phyloP scores from a whole-genome alignment of 129 eudicot species.

The Smallanthus sonchifolius region DNA sequence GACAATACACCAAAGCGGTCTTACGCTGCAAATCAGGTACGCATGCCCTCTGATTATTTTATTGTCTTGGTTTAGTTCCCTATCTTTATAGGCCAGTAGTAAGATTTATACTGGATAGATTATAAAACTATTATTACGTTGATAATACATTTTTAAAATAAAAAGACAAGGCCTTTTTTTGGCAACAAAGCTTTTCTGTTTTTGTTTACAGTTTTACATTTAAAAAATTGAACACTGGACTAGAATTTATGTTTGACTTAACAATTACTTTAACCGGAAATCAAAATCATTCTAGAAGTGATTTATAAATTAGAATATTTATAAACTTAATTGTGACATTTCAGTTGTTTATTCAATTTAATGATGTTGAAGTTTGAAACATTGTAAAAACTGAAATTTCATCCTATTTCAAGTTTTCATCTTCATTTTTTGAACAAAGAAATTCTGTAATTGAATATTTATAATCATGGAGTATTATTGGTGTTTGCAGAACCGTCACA shows the following conservation, averaged over 20 bases:
- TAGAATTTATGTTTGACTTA: background rate
- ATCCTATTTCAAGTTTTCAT: background rate
- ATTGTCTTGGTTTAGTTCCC: background rate
- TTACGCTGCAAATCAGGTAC: slow-evolving; percentile 71
- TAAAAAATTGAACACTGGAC: background rate
- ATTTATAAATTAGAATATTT: background rate
- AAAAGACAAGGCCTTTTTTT: background rate
- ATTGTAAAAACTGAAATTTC: background rate
- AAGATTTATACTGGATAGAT: background rate
- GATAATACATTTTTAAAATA: background rate
- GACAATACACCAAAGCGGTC: slow-evolving; percentile 70
- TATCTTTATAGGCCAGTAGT: background rate
- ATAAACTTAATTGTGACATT: too few relatives aligned
- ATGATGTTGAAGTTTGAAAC: background rate
- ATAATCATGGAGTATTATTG: slow-evolving; percentile 11
- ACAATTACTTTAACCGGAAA: background rate
- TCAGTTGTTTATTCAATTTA: background rate
- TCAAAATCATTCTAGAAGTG: background rate
- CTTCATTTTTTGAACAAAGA: background rate
- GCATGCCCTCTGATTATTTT: background rate
- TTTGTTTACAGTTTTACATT: background rate
- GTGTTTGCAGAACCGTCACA: slow-evolving; percentile 69
- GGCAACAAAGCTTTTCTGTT: background rate
- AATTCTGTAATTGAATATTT: background rate
- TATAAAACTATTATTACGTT: background rate